Base-by-base conservation (phyloP, 139 green algal genomes). In the Edaphochlamys debaryana region DNA sequence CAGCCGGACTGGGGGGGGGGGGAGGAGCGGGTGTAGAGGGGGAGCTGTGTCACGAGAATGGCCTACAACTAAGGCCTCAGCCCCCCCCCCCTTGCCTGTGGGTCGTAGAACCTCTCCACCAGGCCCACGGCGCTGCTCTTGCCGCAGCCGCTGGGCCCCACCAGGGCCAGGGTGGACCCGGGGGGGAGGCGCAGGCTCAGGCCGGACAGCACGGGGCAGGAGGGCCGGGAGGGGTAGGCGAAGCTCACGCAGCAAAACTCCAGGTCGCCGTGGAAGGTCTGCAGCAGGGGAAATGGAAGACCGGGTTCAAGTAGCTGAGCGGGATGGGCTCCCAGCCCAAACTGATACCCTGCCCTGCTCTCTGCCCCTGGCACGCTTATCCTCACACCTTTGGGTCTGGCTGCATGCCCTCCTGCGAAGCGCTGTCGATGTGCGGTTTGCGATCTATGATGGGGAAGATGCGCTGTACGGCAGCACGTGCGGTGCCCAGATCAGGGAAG, bases 41-140 rank as follows among this genome's bases (percentile, higher is more conserved):
- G n/a, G n/a, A n/a, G n/a, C n/a, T n/a, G n/a, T n/a, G n/a, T n/a
- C n/a, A n/a, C n/a, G n/a, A n/a, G n/a, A n/a, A n/a, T n/a, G n/a
- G n/a, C n/a, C n/a, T n/a, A n/a, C n/a, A n/a, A n/a, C n/a, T n/a
- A n/a, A n/a, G n/a, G n/a, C n/a, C n/a, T n/a, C n/a, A n/a, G n/a
- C n/a, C n/a, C n/a, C n/a, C n/a, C n/a, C n/a, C 11, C 45, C 45
- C 45, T 13, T 13, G 54, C 34, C 48, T 84, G 32, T 19, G 94
- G 93, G 87, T 99, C 95, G 74, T 99, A 99, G 85, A 98, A 98
- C 36, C 96, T 91, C 88, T 98, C 89, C 11, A 99, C 86, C 4
- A 99, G 94, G 40, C 80, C 75, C 9, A 80, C 81, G 20, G 79
- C 68, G 15, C 68, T 85, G 32, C 34, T 68, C 75, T 90, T 90